Base-by-base conservation (phyloP, 1,139 yeast genomes). In the Scheffersomyces titani region DNA sequence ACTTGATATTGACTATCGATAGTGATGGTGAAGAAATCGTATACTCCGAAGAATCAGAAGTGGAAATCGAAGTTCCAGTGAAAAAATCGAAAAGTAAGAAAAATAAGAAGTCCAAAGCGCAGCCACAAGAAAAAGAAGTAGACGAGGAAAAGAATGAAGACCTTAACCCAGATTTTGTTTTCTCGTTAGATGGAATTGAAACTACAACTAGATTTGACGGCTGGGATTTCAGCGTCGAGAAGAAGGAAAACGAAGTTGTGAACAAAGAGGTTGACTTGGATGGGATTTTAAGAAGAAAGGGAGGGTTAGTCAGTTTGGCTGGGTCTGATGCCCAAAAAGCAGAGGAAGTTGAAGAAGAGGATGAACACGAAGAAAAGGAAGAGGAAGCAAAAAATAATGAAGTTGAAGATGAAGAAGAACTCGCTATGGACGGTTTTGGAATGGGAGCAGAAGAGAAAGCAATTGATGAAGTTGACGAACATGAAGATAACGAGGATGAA, bases 241-340 rank as follows among this genome's bases (percentile, higher is more conserved):
- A 73, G n/a, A 72, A 73, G 44, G 69, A 67, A 44, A 59, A 49
- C 21, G 55, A 56, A 50, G 54, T 18, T 13, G 64, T 60, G 6
- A 81, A 71, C 62, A 86, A 82, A 62, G 91, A 87, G 57, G 97
- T 92, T n/a, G 96, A 92, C 75, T 78, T 92, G 63, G 97, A 92
- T 67, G 87, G 87, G 30, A 92, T 92, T 57, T 89, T 92, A 65
- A 86, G 89, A 75, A 83, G 93, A 72, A 89, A 88, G 65, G 93
- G 94, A 72, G 93, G 92, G 52, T 76, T 88, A 56, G 82, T 87
- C 24, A 82, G 83, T 55, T 70, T 86, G 63, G 85, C 84, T 5
- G 78, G 72, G 47, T 68, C 79, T 22, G 75, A 71, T 20, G 74
- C 70, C n/a, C 74, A 70, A 3, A 66, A 67, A 6, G 72, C 67